phyloP scores from a whole-genome alignment of 1,139 yeast species.

The Fermentozyma sake region DNA sequence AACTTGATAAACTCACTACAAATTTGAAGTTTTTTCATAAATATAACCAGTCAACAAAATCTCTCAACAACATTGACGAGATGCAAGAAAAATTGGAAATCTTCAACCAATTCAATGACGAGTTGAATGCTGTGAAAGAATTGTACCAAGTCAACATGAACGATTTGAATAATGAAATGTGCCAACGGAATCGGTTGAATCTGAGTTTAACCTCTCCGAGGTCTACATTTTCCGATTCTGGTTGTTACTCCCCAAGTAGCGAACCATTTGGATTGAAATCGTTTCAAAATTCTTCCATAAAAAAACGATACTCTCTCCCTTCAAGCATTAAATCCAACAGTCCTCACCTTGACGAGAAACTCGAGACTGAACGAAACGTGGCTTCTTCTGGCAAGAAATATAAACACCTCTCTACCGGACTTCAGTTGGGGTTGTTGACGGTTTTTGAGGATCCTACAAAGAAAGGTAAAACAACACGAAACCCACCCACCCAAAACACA shows the following conservation, averaged over 20 bases:
- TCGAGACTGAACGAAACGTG: background rate
- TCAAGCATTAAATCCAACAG: constrained; percentile 4
- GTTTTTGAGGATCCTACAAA: constrained; percentile 32
- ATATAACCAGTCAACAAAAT: constrained; percentile 30
- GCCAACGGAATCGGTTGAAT: constrained; percentile 5
- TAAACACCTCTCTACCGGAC: constrained; percentile 35
- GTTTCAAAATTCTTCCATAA: constrained; percentile 30
- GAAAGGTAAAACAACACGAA: background rate
- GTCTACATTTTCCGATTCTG: constrained; percentile 14
- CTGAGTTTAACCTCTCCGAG: constrained; percentile 6
- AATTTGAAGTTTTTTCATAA: constrained; percentile 37
- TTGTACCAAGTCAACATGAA: constrained; percentile 27
- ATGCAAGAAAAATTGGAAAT: constrained; percentile 35
- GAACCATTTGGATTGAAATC: constrained; percentile 23
- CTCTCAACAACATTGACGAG: constrained; percentile 27
- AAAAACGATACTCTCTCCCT: constrained; percentile 27
- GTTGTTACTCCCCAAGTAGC: constrained; percentile 12
- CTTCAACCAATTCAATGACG: constrained; percentile 35
- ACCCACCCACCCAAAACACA: background rate
- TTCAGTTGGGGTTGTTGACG: constrained; percentile 38
- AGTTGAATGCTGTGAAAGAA: constrained; percentile 25
- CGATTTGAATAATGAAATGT: constrained; percentile 26
- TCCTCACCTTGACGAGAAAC: background rate
- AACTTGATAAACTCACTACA: constrained; percentile 30
- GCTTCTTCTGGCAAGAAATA: constrained; percentile 20